These are phyloP conservation scores for Flaveria brownii DNA, from an alignment of 129 eudicot species.

Conservation along the genomic window DNA sequence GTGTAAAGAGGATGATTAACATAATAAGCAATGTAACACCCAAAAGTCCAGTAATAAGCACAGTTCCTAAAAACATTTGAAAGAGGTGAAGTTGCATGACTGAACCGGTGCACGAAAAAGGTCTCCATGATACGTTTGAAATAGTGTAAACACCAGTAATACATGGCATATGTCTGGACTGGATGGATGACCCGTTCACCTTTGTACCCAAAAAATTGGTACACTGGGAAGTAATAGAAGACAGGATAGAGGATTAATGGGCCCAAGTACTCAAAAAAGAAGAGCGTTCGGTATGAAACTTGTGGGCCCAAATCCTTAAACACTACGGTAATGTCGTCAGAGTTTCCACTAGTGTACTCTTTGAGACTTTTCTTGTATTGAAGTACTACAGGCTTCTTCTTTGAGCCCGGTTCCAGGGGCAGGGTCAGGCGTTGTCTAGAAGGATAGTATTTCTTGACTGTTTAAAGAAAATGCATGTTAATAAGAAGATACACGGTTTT, in stretches of 20 bases:
- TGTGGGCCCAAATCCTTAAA: constrained; percentile 96
- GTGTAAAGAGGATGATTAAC: constrained; percentile 89
- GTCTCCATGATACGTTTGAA: constrained; percentile 90
- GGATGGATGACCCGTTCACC: constrained; percentile 55
- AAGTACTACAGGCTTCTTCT: constrained; percentile 67
- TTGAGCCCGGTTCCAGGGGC: constrained; percentile 67
- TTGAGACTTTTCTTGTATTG: constrained; percentile 62
- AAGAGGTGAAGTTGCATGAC: constrained; percentile 92
- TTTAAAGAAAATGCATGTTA: background rate
- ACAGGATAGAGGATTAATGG: constrained; percentile 77
- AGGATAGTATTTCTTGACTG: constrained; percentile 67
- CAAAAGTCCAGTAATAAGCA: constrained; percentile 87
- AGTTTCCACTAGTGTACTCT: constrained; percentile 59
- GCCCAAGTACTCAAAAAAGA: constrained; percentile 87
- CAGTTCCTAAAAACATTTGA: constrained; percentile 89
- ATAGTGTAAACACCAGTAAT: constrained; percentile 90
- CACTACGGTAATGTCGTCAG: constrained; percentile 53
- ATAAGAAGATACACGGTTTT: background rate
- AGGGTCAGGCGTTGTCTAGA: constrained; percentile 86
- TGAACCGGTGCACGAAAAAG: constrained; percentile 90
- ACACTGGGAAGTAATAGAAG: constrained; percentile 74
- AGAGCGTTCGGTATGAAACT: constrained; percentile 82
- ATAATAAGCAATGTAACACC: constrained; percentile 82
- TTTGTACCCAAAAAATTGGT: constrained; percentile 61
- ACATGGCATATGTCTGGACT: constrained; percentile 73